Evolutionary conservation across 306 rosid genomes (phyloP), one percentile per base, ranked within the genome.

Genomic region (Trifolium dubium): DNA sequence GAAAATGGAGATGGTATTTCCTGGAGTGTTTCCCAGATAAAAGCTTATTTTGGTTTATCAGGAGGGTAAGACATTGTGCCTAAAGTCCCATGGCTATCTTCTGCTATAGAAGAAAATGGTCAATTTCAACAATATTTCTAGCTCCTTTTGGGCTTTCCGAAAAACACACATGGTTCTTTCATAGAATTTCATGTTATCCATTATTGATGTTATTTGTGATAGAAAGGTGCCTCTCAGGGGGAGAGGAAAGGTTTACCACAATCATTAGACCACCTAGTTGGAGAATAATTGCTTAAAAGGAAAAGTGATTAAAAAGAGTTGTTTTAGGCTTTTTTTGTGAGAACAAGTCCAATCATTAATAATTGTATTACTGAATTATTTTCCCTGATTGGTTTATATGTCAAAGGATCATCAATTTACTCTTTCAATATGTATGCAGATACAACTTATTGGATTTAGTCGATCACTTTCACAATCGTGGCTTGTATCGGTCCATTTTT

Each of bases 11-110:
- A 86, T 15, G 67, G 19, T 41, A 78, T 83, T 82, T 73, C 88
- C 77, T 86, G 95, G 89, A 90, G 90, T 9, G 84, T 83, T 55
- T 83, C 96, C 15, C 87, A 83, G 85, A 49, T 94, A 74, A 92
- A 90, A 81, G 86, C 92, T 67, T 94, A 94, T 86, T 88, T 94
- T 81, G 97, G 96, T 74, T 82, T 94, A 87, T 94, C 96, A 41
- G 99, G 99, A 84, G 96, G 99, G 99, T 94, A 87, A 87, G 69
- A 39, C 29, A 69, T 69, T 60, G 4, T 46, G 61, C 34, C 69
- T 10, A 44, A 55, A 41, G 71, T 79, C 29, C 71, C 63, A 5
- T 39, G 14, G 23, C 46, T 64, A 9, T 72, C 31, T 64, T 64
- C 47, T 60, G 64, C 69, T 41, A 49, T 59, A n/a, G 29, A 14